Base-by-base conservation (phyloP, 306 rosid species). In the Arachis stenosperma region DNA sequence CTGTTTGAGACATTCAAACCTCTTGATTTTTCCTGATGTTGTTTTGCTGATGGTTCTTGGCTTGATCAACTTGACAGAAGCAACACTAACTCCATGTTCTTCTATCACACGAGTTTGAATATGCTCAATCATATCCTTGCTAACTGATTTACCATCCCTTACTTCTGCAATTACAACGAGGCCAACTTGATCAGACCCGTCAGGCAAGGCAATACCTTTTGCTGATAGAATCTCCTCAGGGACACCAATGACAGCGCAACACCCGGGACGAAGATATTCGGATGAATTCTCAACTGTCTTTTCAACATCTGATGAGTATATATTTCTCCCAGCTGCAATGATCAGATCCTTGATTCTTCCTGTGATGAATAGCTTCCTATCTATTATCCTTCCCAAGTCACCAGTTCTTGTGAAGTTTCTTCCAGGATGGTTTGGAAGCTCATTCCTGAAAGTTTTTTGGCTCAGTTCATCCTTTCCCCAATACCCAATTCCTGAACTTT, bases 291-390 rank as follows among this genome's bases (percentile, higher is more conserved):
- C 98, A 39, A 93, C 98, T 41, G 98, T 93, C 81, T 90, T 90
- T 75, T 93, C 98, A 62, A 93, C 96, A 77, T 93, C 98, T 57
- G 92, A 95, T 30, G 96, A 89, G 85, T 93, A 93, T 17, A 90
- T 81, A 29, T 93, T 93, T 83, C 97, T 90, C 81, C 97, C 98
- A 53, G 96, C 96, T 51, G 89, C 97, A 84, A 93, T 93, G 76
- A 93, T 93, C 71, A 93, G 96, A 76, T 93, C 98, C 85, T 93
- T 93, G 69, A 93, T 93, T 78, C 98, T 90, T 67, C 98, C 98
- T 1, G 96, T 93, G 79, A 93, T 87, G 90, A 93, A 93, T 69
- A 93, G 75, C 41, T 90, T 90, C 27, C 84, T 68, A 30, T 82
- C 88, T 47, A 93, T 82, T 36, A 90, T 64, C 67, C 93, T 80